A percentile compares a stretch with the other conserved stretches of the same genome.
Evolutionary conservation across 345 rosid species (phyloP).

Genomic region (Populus euphratica): DNA sequence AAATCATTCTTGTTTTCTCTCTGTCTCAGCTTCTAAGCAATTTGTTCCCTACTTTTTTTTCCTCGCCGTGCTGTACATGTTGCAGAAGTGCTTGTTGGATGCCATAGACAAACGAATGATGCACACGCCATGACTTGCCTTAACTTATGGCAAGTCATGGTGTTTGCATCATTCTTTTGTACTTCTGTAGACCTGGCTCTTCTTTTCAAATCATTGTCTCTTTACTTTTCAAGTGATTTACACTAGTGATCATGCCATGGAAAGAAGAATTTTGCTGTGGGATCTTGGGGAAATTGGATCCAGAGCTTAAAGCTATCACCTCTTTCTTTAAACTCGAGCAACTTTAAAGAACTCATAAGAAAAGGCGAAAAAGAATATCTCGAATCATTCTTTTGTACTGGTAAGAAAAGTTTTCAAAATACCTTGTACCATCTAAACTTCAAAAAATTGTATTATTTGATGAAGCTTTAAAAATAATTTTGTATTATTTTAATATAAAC

Average conservation of each 20-base stretch:
- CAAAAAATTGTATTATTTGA: no score
- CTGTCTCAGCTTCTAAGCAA: background rate
- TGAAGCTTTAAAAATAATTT: no score
- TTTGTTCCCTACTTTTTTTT: background rate
- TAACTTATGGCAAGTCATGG: background rate
- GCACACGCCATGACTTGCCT: background rate
- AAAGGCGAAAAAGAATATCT: background rate
- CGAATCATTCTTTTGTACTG: background rate
- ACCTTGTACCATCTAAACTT: no score
- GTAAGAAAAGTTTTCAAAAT: no score
- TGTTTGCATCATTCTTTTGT: background rate
- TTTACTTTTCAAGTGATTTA: background rate
- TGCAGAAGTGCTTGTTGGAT: background rate
- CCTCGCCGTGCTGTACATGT: background rate
- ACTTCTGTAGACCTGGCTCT: background rate
- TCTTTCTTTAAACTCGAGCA: background rate
- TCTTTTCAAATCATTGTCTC: slow-evolving; percentile 2
- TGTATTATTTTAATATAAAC: background rate
- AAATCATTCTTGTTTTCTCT: background rate
- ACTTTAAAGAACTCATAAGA: background rate
- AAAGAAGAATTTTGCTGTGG: background rate
- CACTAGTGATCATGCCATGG: background rate
- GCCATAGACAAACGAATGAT: background rate
- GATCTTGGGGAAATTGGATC: slow-evolving; percentile 7
- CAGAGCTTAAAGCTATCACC: background rate